Evolutionary conservation across 805 yeast species (phyloP), one percentile per base, ranked within the genome.

Genomic region (Candida chilensis): DNA sequence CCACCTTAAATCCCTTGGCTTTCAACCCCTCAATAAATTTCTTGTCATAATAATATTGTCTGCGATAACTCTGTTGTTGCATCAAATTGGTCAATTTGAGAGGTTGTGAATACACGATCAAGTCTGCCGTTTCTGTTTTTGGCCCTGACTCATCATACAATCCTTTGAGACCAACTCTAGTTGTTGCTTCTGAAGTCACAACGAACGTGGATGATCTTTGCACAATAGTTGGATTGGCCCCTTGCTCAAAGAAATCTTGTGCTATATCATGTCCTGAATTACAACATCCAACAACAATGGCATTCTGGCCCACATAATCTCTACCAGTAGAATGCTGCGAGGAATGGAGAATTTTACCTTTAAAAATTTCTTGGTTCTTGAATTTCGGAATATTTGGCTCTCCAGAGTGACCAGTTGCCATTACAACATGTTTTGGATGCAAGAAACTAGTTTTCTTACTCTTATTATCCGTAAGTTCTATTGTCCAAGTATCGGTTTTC

Each of bases 371-470:
- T 34, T 58, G 59, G 22, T 55, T 57, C 17, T 43, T 43, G 49
- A 63, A 61, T 13, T 41, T 41, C 13, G 71, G 71, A 37, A 62
- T 43, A 40, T 60, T 60, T 26, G 70, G 64, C 31, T 58, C 60
- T 29, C 70, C 69, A 8, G 68, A 62, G 27, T 60, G 63, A 15
- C 71, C 71, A 9, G 70, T 63, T 12, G 67, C 60, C 47, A 64
- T 45, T 13, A 64, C 57, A 3, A 64, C 24, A 36, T 64, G 68
- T 16, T 50, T 45, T 32, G 66, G 66, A n/a, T 37, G 20, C 16
- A 60, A 35, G 5, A 22, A 36, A 25, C 35, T 40, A 7, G 42
- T 31, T 20, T 48, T 44, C 10, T 39, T 40, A n/a, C 57, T 45
- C 5, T 43, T 35, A 30, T 47, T 45, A 31, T 54, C 52, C 26